phyloP scores from a whole-genome alignment of 164 flowering plant species.

The Sedum album region DNA sequence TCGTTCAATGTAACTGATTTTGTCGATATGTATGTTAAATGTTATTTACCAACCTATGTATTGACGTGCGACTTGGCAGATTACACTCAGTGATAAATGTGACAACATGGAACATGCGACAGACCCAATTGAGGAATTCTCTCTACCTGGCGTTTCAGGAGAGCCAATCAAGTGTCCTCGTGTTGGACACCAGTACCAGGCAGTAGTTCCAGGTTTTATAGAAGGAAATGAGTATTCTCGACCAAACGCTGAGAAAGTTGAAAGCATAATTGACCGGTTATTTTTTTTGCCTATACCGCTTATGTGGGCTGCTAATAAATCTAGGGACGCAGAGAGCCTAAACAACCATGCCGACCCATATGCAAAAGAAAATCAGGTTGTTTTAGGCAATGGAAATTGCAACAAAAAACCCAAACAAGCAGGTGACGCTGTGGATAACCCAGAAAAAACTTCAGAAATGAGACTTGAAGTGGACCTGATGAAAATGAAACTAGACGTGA shows the following conservation, averaged over 20 bases:
- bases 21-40: background rate
- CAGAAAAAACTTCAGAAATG: conserved; percentile 2
- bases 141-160: conserved; percentile 9
- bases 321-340: conserved; percentile 2
- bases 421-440: conserved; percentile 1
- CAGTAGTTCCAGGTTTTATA: conserved; percentile 13
- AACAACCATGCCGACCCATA: conserved; percentile 4
- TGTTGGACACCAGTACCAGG: conserved; percentile 17
- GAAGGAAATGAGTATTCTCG: conserved; percentile 4
- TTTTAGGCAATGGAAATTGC: conserved; percentile 4
- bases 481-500: conserved; percentile 9
- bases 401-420: background rate
- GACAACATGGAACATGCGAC: conserved; percentile 1
- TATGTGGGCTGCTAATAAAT: conserved; percentile 15
- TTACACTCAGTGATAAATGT: background rate
- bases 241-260: background rate
- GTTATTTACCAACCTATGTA: background rate
- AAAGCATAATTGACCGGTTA: background rate
- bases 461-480: conserved; percentile 5
- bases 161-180: conserved; percentile 13
- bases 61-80: background rate
- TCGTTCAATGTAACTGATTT: background rate
- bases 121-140: background rate
- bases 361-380: conserved; percentile 13
- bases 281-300: conserved; percentile 11